Evolutionary conservation across 768 basidiomycete genomes (phyloP).

Genomic region (Amanita exitialis): DNA sequence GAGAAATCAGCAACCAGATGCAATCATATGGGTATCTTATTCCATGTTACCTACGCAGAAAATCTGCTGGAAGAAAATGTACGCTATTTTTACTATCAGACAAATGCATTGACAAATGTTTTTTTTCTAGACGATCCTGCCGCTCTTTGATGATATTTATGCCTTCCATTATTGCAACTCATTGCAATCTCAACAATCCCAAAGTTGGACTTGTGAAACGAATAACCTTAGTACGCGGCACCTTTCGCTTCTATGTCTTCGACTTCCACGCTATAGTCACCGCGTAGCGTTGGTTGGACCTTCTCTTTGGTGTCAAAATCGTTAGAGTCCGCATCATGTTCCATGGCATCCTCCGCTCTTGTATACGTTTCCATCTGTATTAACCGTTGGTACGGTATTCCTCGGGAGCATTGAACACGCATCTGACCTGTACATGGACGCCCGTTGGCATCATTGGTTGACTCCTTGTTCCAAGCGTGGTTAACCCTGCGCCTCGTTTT

Average conservation of each 20-base stretch:
- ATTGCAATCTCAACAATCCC: not conserved
- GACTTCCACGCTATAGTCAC: constrained; percentile 9
- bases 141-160: not conserved
- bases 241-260: constrained; percentile 12
- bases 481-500: constrained; percentile 11
- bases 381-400: not conserved
- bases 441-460: constrained; percentile 16
- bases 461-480: constrained; percentile 14
- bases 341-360: constrained; percentile 21
- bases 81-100: not conserved
- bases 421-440: constrained; percentile 36
- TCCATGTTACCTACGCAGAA: not conserved
- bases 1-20: no score
- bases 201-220: not conserved
- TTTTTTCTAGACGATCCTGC: no score
- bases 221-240: not conserved
- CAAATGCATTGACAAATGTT: no score
- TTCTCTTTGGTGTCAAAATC: constrained; percentile 9
- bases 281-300: not conserved
- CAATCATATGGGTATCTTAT: not conserved
- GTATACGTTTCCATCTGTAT: constrained; percentile 41
- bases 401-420: not conserved
- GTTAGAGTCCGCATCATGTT: constrained; percentile 14
- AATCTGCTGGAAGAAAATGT: not conserved
- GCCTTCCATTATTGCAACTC: not conserved